Evolutionary conservation across 129 eudicot genomes (phyloP), one percentile per base, ranked within the genome.

Genomic region (Helichrysum umbraculigerum): DNA sequence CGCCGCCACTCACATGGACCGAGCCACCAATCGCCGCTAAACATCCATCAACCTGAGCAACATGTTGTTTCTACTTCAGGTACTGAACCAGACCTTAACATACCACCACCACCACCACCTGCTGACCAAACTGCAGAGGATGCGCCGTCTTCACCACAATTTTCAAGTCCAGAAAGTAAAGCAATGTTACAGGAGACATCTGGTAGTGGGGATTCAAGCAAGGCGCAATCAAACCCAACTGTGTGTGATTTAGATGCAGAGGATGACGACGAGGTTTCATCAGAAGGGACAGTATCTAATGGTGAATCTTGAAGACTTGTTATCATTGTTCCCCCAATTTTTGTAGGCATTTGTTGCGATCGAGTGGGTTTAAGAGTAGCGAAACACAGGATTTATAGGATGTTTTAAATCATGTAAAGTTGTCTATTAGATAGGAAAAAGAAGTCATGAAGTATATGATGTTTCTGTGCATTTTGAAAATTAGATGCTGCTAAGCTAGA

Each of bases 231-330:
- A 4, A 83, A 60, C 60, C 78, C 29, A 16, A 16, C 14, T 22
- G 58, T 34, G 8, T 39, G 41, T 41, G 59, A 74, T 10, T 17
- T 20, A 17, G 65, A 33, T 12, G 68, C 67, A 32, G 41, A 29
- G 30, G 74, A 29, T 41, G 85, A 63, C 20, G 91, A 80, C 25
- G 88, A 74, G 42, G 67, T 72, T 37, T 87, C 93, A 29, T 92
- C 93, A 25, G 96, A 87, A 78, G 92, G 85, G 71, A 87, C 86
- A 14, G 70, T 79, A 14, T 84, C 90, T 0, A 91, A 84, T 81
- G 62, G 58, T 65, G 86, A 80, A 65, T n/a, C 69, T 51, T 86
- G 75, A 80, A 65, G 62, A 57, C 14, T 28, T 30, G n/a, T 16
- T 20, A 63, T 11, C 37, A 44, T 61, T 8, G 22, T 21, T 76